Base-by-base conservation (phyloP, 2,329 filamentous ascomycete species). In the Dactylellina parvicollis region DNA sequence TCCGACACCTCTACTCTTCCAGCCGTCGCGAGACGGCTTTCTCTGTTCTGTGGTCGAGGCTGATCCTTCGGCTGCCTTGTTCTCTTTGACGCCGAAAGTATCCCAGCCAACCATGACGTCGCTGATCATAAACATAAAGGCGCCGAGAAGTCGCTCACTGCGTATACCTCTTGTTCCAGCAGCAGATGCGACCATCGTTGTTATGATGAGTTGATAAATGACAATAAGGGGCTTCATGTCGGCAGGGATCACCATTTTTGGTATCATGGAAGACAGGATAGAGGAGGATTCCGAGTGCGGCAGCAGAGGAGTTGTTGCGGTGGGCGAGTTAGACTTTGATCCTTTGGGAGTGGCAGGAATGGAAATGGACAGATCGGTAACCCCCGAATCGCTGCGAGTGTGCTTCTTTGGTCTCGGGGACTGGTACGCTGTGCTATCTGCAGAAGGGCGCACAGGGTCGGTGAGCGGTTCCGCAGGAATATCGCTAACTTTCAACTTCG, bases 51-150 rank as follows among this genome's bases (percentile, higher is more conserved):
- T n/a, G 2, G 52, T 67, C 14, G 52, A 16, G 2, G 38, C 24
- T 20, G 10, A 52, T 26, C n/a, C 22, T 12, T 54, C 32, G 2
- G 40, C 20, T 5, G 28, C 30, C 10, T 64, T 71, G 4, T 28
- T n/a, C 20, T 59, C 55, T 20, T 66, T 66, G 3, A 73, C 46
- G 3, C 60, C 62, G 44, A 74, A 74, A 4, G 64, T 69, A 54
- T 74, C 70, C 70, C 70, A 74, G 4, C 62, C 70, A 18, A 74
- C 70, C 47, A 74, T 67, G 1, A 69, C 42, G 18, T 74, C 70
- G 10, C 55, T 62, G n/a, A 74, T 18, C 70, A 74, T 74, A 16
- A 74, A 74, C 62, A 69, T 62, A 22, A 52, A 55, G 8, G 70
- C 70, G 3, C 70, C 70, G 1, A 74, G 16, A 8, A 66, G 10